Percentiles rank a stretch among this genome's conserved stretches.
Evolutionary conservation across 2,329 filamentous ascomycete species (phyloP).

Genomic region (Cryphonectria japonica): DNA sequence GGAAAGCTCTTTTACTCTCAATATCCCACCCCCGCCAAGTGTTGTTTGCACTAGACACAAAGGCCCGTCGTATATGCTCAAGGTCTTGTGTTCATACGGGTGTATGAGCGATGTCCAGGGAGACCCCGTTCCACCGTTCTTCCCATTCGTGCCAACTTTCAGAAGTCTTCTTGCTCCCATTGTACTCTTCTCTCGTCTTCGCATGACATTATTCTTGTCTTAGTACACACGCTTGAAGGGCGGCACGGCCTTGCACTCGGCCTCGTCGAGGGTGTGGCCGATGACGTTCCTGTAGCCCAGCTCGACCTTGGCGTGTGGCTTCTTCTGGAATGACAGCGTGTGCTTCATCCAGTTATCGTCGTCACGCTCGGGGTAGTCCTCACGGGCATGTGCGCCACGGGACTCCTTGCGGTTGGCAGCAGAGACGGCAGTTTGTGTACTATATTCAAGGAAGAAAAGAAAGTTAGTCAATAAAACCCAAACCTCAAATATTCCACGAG

Average conservation of each 20-base stretch:
- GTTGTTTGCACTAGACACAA: background rate
- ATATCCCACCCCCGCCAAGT: background rate
- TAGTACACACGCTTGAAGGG: constrained; percentile 96
- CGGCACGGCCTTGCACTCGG: constrained; percentile 93
- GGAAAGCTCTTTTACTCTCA: background rate
- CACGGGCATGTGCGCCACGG: constrained; percentile 93
- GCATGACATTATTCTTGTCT: constrained; percentile 31
- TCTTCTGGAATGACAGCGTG: constrained; percentile 93
- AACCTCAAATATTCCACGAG: no score
- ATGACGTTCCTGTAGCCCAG: constrained; percentile 85
- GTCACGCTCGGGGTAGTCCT: constrained; percentile 95
- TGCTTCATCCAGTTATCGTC: constrained; percentile 99
- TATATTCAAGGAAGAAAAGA: constrained; percentile 39
- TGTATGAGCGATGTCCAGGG: background rate
- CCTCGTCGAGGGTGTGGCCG: constrained; percentile 84
- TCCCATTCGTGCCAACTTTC: background rate
- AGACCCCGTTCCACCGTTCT: background rate
- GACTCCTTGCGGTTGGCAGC: constrained; percentile 97
- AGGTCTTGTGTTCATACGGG: background rate
- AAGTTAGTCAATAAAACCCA: background rate
- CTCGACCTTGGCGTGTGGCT: constrained; percentile 84
- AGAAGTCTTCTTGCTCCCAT: constrained; percentile 11
- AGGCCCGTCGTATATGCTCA: background rate
- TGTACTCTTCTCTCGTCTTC: background rate
- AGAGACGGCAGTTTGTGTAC: constrained; percentile 85